phyloP scores from a whole-genome alignment of 108 stramenopile genomes.

The Nitzschia inconspicua region DNA sequence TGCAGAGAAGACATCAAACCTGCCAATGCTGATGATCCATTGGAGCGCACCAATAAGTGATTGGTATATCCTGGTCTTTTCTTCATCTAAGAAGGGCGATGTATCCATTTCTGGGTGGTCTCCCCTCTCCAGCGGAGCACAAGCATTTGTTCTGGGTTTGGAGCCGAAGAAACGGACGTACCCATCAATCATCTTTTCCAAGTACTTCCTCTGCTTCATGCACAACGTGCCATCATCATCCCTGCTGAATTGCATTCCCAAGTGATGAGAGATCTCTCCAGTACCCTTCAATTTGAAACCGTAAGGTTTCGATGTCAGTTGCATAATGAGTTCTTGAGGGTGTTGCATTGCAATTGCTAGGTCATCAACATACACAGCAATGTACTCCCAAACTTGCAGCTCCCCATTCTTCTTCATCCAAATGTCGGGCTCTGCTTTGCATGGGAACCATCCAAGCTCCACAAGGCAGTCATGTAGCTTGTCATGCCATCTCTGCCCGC shows the following conservation, averaged over 20 bases:
- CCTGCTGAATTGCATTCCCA: conserved; percentile 1
- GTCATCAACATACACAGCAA: conserved; percentile 41
- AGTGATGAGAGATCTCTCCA: conserved; percentile 1
- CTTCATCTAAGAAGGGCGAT: conserved; percentile 4
- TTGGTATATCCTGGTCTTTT: conserved; percentile 7
- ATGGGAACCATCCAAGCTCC: conserved; percentile 25
- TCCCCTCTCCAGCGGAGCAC: conserved; percentile 5
- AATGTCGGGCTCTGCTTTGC: conserved; percentile 40
- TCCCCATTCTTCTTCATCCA: too few species aligned
- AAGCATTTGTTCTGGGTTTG: conserved; percentile 9
- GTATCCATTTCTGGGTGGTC: conserved; percentile 34
- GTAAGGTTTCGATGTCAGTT: neutral
- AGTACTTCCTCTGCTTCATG: conserved; percentile 10
- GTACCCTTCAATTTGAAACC: conserved; percentile 30
- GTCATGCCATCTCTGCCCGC: neutral
- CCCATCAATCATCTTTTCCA: conserved; percentile 17
- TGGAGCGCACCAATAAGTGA: conserved; percentile 20
- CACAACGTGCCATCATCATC: conserved; percentile 13
- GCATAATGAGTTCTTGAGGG: conserved; percentile 5
- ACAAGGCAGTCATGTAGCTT: conserved; percentile 4
- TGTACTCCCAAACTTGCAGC: conserved; percentile 30
- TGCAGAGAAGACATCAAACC: conserved; percentile 33
- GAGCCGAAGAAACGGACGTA: conserved; percentile 26
- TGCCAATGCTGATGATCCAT: conserved; percentile 13
- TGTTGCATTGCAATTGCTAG: conserved; percentile 15